Evolutionary conservation across 805 yeast species (phyloP), one percentile per base, ranked within the genome.

Genomic region (Nakazawaea sp.): DNA sequence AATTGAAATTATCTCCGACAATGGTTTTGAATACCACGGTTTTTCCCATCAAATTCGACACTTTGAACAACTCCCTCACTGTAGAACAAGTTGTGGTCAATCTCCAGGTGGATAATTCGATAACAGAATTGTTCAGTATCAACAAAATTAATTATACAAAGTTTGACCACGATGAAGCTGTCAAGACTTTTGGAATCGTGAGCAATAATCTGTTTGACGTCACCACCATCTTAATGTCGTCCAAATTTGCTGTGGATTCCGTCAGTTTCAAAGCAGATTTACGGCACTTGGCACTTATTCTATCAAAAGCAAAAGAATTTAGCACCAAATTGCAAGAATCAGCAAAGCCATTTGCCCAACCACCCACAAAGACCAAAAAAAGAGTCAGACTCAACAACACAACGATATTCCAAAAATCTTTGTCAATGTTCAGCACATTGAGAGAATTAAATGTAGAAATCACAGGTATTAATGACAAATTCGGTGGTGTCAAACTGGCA

Each of bases 401-500:
- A 20, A 32, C 50, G 13, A 49, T 56, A 27, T 38, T 50, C 13
- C 47, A 42, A 8, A 51, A 49, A 36, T 16, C 39, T 1, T 25
- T 53, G 9, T 34, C 40, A 10, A 33, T 33, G 18, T 49, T 38
- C 30, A 10, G 46, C 9, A 27, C 21, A 8, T 26, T 58, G 11
- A 47, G 47, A 10, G 19, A 35, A 0, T 5, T 57, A 1, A 24
- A 40, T 0, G 26, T 51, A 4, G 33, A 36, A 0, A 5, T 62
- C 1, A n/a, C 35, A 0, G 18, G 48, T 2, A 35, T 66, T 18
- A 26, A 26, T 8, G 43, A 45, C 1, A 34, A 42, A 11, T 66
- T 67, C 51, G 72, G 71, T 2, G 54, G 49, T 36, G 4, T 64
- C 2, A 30, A 24, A 0, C 51, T 51, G 0, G 18, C 30, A 1